Base-by-base conservation (phyloP, 1,139 yeast species). In the Hyphopichia pseudoburtonii region DNA sequence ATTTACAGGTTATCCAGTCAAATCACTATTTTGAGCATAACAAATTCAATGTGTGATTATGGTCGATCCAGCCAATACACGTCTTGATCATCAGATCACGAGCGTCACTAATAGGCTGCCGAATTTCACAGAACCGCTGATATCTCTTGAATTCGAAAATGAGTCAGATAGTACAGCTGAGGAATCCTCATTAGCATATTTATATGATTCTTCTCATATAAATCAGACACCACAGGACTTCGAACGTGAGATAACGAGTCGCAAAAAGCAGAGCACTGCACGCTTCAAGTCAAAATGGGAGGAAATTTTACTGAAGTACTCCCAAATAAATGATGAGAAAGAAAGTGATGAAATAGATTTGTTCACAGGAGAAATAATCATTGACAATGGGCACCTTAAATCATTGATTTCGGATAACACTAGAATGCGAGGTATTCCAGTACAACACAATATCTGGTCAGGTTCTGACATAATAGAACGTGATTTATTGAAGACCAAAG, bases 261-360 rank as follows among this genome's bases (percentile, higher is more conserved):
- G 62, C 9, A 60, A 64, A 43, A 37, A 44, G n/a, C 55, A 56
- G 23, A 67, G 69, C 43, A 51, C 59, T 3, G 35, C 40, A 14
- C 54, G 60, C 44, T 58, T 78, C 58, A 38, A 64, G 48, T 40
- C 56, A 42, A 60, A 69, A 42, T 83, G 89, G 88, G 66, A 70
- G 17, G 63, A 64, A 9, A 80, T 83, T 28, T 66, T 83, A 9
- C 56, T 66, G 4, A 76, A 73, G 51, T 82, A 82, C 50, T 73
- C 81, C 21, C 48, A 57, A 3, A 58, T 75, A n/a, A 73, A 70
- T 34, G 78, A 73, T 44, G 65, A 65, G 2, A 58, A 63, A 11
- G 81, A 78, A 43, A 83, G 86, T 35, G 90, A 84, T 52, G 72
- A 81, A 22, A 64, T 84, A n/a, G 86, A 84, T 51, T 52, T 84